Evolutionary conservation across 345 rosid genomes (phyloP).

Genomic region (Angophora floribunda): DNA sequence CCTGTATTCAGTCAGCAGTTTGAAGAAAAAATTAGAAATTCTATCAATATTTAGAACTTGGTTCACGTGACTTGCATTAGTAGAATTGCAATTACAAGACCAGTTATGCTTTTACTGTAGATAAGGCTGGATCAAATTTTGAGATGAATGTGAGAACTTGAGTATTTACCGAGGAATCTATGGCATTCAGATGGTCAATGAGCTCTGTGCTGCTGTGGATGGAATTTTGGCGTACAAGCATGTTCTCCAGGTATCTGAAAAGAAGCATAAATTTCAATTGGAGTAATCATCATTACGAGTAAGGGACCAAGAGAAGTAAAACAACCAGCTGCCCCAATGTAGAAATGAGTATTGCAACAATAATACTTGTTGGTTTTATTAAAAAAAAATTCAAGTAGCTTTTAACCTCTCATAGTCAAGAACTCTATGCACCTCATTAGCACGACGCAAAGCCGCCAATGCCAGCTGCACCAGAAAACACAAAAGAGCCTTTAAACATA

Average conservation of each 20-base stretch:
- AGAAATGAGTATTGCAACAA: background rate
- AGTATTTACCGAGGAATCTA: slow-evolving; percentile 51
- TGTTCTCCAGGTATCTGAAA: slow-evolving; percentile 53
- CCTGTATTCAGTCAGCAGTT: slow-evolving; percentile 19
- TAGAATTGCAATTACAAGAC: background rate
- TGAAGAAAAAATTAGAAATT: background rate
- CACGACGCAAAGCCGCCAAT: slow-evolving; percentile 61
- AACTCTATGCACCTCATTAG: slow-evolving; percentile 49
- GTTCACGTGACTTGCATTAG: background rate
- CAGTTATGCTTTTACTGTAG: background rate
- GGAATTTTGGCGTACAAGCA: slow-evolving; percentile 49
- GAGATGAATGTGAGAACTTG: background rate
- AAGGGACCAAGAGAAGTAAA: background rate
- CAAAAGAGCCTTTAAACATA: background rate
- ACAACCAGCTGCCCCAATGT: background rate
- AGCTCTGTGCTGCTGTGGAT: slow-evolving; percentile 45
- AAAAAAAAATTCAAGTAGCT: background rate
- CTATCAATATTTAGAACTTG: background rate
- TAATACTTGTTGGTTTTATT: background rate
- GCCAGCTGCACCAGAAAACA: slow-evolving; percentile 50
- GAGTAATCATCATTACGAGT: background rate
- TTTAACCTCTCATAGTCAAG: slow-evolving; percentile 73
- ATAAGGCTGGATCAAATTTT: background rate
- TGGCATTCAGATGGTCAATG: slow-evolving; percentile 32
- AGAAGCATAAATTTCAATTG: background rate